A percentile compares a stretch with the other conserved stretches of the same genome.
Evolutionary conservation across 202 grass and related monocot genomes (phyloP).

Genomic region (Musa balbisiana): DNA sequence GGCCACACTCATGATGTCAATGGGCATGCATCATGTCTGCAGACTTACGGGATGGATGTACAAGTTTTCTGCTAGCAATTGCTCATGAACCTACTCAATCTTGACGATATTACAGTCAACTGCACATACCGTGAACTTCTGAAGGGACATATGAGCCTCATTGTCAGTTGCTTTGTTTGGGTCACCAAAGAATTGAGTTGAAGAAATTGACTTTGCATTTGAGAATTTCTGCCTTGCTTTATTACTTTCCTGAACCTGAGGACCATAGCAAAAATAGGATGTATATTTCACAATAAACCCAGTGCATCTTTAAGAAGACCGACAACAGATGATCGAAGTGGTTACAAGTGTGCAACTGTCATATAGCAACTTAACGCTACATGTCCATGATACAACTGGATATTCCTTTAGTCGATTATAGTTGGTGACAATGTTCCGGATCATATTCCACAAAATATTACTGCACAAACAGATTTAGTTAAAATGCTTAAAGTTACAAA

Average conservation of each 20-base stretch:
- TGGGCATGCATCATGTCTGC: neutral
- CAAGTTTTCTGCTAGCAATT: neutral
- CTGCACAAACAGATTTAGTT: neutral
- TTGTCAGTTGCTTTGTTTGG: constrained; percentile 44
- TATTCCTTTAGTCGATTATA: too few species aligned
- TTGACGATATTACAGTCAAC: neutral
- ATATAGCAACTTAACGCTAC: too few species aligned
- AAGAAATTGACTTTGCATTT: constrained; percentile 51
- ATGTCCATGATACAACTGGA: too few species aligned
- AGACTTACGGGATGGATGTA: neutral
- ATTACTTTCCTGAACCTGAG: neutral
- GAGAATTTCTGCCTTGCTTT: constrained; percentile 9
- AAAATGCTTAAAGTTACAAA: too few species aligned
- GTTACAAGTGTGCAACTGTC: too few species aligned
- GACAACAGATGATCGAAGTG: too few species aligned
- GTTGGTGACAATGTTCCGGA: too few species aligned
- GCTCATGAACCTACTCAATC: neutral
- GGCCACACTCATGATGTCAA: too few species aligned
- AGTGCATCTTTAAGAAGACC: too few species aligned
- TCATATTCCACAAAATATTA: neutral
- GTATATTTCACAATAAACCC: too few species aligned
- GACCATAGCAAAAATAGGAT: neutral
- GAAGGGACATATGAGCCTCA: constrained; percentile 6
- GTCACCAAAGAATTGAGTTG: constrained; percentile 55
- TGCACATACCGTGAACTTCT: constrained; percentile 18